These are phyloP conservation scores for Primulina huaijiensis DNA, from an alignment of 257 asterid genomes.

Conservation along the genomic window DNA sequence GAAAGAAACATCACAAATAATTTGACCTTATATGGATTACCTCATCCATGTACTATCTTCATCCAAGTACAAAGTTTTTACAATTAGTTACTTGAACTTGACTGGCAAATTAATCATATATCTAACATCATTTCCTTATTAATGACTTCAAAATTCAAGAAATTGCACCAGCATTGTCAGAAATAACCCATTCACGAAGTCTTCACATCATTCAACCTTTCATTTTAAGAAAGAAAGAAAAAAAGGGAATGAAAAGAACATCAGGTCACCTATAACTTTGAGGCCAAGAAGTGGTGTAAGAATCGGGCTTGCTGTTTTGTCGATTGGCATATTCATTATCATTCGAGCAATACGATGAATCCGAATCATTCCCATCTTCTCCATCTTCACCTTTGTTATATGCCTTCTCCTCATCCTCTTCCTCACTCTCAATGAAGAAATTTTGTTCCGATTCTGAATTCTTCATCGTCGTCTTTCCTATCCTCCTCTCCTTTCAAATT, in stretches of 20 bases:
- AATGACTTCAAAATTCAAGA: constrained; percentile 1
- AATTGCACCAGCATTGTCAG: not conserved
- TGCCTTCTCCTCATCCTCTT: constrained; percentile 62
- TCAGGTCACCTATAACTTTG: constrained; percentile 80
- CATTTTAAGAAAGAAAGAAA: not conserved
- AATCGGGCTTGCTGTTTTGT: constrained; percentile 42
- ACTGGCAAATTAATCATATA: not conserved
- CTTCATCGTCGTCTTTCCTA: constrained; percentile 45
- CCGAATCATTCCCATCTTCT: constrained; percentile 56
- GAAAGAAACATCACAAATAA: not conserved
- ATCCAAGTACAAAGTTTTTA: constrained; percentile 2
- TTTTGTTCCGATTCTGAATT: constrained; percentile 73
- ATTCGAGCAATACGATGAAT: constrained; percentile 46
- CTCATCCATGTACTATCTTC: not conserved
- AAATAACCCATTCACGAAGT: not conserved
- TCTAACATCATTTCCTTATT: not conserved
- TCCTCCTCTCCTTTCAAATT: constrained; percentile 25
- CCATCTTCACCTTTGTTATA: constrained; percentile 37
- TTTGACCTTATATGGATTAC: not conserved
- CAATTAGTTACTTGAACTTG: not conserved
- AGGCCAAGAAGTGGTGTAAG: constrained; percentile 76
- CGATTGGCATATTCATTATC: constrained; percentile 43
- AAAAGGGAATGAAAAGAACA: not conserved
- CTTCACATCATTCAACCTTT: not conserved
- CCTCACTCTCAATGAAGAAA: constrained; percentile 81